phyloP scores from a whole-genome alignment of 805 yeast species.

The Barnettozyma populi region DNA sequence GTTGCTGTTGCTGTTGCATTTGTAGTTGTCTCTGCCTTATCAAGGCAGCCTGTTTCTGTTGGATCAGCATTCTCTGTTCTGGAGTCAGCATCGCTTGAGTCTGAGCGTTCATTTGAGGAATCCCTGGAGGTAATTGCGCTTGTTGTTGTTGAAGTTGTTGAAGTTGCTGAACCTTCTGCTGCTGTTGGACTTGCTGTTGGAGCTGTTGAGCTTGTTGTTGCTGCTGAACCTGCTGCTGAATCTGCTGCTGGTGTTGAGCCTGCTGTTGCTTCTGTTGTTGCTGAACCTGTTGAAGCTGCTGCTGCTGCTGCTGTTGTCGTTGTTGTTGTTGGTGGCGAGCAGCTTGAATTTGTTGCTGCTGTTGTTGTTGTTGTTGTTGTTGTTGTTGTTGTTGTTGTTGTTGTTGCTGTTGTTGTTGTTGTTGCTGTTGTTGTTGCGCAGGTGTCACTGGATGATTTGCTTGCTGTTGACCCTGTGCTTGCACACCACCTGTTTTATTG shows the following conservation, averaged over 20 bases:
- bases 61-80: conserved; percentile 9
- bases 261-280: conserved; percentile 13
- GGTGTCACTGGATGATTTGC: conserved; percentile 1
- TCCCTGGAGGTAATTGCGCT: neutral
- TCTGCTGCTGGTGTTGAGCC: conserved; percentile 14
- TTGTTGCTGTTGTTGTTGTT: neutral
- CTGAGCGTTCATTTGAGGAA: conserved; percentile 1
- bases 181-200: conserved; percentile 19
- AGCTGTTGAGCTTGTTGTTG: conserved; percentile 13
- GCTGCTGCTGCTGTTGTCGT: conserved; percentile 5
- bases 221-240: conserved; percentile 5
- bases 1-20: conserved; percentile 3
- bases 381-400: conserved; percentile 2
- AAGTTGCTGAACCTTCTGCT: neutral
- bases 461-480: conserved; percentile 1
- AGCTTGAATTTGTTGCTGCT: conserved; percentile 8
- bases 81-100: conserved; percentile 6
- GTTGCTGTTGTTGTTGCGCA: conserved; percentile 5
- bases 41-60: conserved; percentile 5
- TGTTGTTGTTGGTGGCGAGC: neutral
- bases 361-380: conserved; percentile 1
- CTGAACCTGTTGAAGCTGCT: conserved; percentile 6
- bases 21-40: conserved; percentile 7
- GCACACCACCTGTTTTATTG: conserved; percentile 7
- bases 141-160: neutral